phyloP scores from a whole-genome alignment of 306 rosid species.

The Cicer pinnatifidum region DNA sequence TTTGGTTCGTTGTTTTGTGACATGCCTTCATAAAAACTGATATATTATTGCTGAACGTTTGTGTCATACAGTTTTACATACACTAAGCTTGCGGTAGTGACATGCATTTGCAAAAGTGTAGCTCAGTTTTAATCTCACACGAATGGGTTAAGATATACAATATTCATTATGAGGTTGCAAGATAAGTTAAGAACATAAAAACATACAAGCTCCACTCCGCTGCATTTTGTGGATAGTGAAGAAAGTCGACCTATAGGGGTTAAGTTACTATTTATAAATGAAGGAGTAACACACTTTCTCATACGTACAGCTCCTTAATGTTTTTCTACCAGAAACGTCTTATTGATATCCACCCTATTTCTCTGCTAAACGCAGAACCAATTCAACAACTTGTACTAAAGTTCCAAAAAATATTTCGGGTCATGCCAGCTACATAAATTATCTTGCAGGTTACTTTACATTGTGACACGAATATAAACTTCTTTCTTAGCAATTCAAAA shows the following conservation, averaged over 20 bases:
- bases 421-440: conserved; percentile 9
- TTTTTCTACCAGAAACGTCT: neutral
- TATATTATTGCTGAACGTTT: too few relatives aligned
- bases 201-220: neutral
- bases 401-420: neutral
- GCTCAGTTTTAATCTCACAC: too few relatives aligned
- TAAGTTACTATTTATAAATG: neutral
- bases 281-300: neutral
- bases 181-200: too few relatives aligned
- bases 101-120: too few relatives aligned
- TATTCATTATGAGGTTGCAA: too few relatives aligned
- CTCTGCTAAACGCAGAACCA: neutral
- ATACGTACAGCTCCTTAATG: neutral
- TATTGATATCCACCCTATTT: neutral
- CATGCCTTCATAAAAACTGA: too few relatives aligned
- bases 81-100: too few relatives aligned
- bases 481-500: neutral
- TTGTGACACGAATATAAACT: neutral
- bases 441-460: neutral
- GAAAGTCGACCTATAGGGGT: neutral
- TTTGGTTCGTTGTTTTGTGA: too few relatives aligned
- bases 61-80: too few relatives aligned
- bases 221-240: neutral
- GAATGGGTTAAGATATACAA: too few relatives aligned
- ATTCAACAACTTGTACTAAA: neutral